Conservation (phyloP, 1,284 basidiomycete genomes). For the Apiotrichum siamense region DNA sequence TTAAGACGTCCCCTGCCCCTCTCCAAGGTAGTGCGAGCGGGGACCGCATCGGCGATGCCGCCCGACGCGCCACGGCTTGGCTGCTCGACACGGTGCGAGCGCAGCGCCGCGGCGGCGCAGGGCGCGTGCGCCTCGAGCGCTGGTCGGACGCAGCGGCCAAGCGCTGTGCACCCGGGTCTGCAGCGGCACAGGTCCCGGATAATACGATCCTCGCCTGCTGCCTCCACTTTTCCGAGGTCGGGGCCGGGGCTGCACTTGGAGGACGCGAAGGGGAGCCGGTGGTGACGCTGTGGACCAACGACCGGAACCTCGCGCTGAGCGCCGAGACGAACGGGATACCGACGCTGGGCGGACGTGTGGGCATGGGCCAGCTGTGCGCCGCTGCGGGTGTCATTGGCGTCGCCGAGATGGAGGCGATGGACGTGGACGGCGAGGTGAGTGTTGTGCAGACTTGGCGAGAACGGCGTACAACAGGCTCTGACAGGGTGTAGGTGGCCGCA, state of each 20-base stretch:
- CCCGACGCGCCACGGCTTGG: constrained; percentile 4
- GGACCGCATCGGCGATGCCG: neutral
- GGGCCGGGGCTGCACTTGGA: too few species aligned
- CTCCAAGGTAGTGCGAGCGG: neutral
- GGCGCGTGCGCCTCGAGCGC: constrained; percentile 2
- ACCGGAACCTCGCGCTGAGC: constrained; percentile 3
- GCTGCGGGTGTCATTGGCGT: neutral
- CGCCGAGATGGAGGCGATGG: neutral
- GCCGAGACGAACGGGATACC: constrained; percentile 5
- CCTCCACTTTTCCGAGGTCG: constrained; percentile 6
- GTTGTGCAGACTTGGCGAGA: neutral
- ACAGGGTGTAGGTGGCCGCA: neutral
- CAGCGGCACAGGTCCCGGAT: constrained; percentile 3
- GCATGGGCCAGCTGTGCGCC: neutral
- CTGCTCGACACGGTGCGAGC: neutral
- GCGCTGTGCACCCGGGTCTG: neutral
- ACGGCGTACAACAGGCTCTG: neutral
- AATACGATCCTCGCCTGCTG: constrained; percentile 10
- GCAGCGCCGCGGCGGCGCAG: neutral
- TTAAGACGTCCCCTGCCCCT: neutral
- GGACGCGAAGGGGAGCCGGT: too few species aligned
- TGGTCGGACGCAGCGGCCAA: neutral
- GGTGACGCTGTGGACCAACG: constrained; percentile 8
- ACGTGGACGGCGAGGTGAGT: neutral
- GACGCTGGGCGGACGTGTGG: neutral